Evolutionary conservation across 495 filamentous ascomycete genomes (phyloP).

Genomic region (Penicillium parvum): DNA sequence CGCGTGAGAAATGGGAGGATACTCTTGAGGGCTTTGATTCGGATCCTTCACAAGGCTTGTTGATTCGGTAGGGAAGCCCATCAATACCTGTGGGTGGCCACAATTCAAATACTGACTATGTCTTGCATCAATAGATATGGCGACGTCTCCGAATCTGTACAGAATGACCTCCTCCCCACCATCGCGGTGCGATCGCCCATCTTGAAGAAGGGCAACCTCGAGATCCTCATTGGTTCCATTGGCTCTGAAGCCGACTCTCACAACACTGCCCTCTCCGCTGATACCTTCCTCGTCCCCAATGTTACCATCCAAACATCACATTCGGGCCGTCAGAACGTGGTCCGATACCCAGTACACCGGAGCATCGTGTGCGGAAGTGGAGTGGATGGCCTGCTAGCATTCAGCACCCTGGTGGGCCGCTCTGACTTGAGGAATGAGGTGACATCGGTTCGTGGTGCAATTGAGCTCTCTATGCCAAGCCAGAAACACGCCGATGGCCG

Average conservation of each 20-base stretch:
- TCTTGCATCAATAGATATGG: conserved; percentile 43
- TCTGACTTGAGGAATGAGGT: conserved; percentile 32
- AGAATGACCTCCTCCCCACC: conserved; percentile 48
- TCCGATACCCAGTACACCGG: conserved; percentile 83
- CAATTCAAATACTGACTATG: not conserved
- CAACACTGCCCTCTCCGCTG: conserved; percentile 48
- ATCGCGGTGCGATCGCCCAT: conserved; percentile 63
- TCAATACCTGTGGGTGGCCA: not conserved
- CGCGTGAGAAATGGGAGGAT: conserved; percentile 65
- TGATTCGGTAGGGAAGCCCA: conserved; percentile 48
- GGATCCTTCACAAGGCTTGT: conserved; percentile 46
- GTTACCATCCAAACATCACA: conserved; percentile 62
- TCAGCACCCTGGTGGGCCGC: conserved; percentile 41
- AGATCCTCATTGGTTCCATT: conserved; percentile 68
- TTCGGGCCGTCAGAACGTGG: conserved; percentile 53
- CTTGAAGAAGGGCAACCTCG: conserved; percentile 64
- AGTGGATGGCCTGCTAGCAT: conserved; percentile 48
- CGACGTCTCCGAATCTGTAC: conserved; percentile 40
- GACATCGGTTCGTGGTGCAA: conserved; percentile 48
- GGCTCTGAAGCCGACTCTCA: conserved; percentile 35
- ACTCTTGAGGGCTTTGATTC: conserved; percentile 48
- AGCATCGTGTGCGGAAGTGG: conserved; percentile 72
- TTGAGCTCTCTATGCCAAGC: conserved; percentile 45
- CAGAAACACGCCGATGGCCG: conserved; percentile 24
- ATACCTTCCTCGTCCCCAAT: conserved; percentile 64